These are phyloP conservation scores for Solanum appendiculatum DNA, from an alignment of 257 asterid genomes.

Conservation along the genomic window DNA sequence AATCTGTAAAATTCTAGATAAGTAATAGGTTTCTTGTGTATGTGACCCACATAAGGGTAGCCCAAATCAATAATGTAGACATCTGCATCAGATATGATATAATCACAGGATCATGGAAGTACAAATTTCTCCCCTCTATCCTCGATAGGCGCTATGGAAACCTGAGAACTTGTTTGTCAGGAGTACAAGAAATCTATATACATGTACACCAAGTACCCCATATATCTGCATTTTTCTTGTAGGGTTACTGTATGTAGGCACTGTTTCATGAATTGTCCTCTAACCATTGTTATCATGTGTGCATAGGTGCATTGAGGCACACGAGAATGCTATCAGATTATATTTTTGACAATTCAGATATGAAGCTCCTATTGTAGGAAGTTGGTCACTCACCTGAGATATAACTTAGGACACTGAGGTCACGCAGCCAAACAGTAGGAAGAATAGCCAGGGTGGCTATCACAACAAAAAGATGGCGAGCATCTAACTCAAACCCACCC, in stretches of 20 bases:
- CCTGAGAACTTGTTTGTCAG: neutral
- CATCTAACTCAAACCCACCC: slow-evolving; percentile 44
- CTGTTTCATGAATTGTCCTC: neutral
- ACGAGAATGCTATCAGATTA: neutral
- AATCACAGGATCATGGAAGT: neutral
- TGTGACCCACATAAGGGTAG: neutral
- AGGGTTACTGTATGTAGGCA: neutral
- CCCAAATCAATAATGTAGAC: neutral
- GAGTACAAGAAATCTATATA: neutral
- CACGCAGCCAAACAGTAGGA: slow-evolving; percentile 84
- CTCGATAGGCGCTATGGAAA: neutral
- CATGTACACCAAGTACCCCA: neutral
- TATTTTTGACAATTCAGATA: neutral
- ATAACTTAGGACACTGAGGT: slow-evolving; percentile 81
- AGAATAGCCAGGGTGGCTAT: slow-evolving; percentile 70
- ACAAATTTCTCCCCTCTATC: neutral
- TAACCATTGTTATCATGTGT: neutral
- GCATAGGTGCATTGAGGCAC: neutral
- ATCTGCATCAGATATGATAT: neutral
- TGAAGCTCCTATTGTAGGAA: neutral
- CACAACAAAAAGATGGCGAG: slow-evolving; percentile 68
- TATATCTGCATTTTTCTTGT: neutral
- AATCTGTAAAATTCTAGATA: neutral
- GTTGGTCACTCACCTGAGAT: slow-evolving; percentile 62
- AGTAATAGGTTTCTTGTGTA: neutral